Percentiles rank a stretch among this genome's conserved stretches.
Conservation (phyloP, 192 early-diverging fungal species). For the Coemansia sp. region DNA sequence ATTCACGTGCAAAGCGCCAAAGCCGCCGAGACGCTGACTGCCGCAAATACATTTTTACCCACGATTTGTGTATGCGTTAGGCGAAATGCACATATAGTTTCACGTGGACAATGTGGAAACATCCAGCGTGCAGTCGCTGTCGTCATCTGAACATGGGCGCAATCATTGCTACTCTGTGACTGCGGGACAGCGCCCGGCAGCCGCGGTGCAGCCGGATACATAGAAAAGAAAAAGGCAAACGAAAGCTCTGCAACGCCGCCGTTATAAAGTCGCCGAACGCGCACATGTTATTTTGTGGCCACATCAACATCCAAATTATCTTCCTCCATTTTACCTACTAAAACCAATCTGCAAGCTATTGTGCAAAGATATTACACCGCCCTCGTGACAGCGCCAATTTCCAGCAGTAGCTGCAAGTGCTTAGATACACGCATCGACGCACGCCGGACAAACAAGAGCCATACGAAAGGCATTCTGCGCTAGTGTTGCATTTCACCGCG, state of each 20-base stretch:
- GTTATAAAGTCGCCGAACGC: slow-evolving; percentile 1
- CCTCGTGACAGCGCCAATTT: not conserved
- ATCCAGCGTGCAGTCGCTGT: slow-evolving; percentile 13
- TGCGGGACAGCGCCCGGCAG: slow-evolving; percentile 2
- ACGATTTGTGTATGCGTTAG: not conserved
- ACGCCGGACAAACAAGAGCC: not conserved
- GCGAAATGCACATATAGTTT: slow-evolving; percentile 2
- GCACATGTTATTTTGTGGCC: not conserved
- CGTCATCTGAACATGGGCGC: slow-evolving; percentile 8
- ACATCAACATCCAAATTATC: not conserved
- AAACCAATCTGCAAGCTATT: not conserved
- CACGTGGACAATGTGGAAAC: slow-evolving; percentile 17
- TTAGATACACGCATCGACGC: not conserved
- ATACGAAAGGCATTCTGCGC: not conserved
- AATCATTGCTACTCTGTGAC: slow-evolving; percentile 4
- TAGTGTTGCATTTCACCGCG: not conserved
- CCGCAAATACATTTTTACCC: not conserved
- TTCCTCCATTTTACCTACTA: not conserved
- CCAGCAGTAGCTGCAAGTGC: not conserved
- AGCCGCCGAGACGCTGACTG: not conserved
- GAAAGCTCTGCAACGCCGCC: not conserved
- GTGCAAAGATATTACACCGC: not conserved
- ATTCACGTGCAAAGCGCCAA: slow-evolving; percentile 1
- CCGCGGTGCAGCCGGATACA: slow-evolving; percentile 1
- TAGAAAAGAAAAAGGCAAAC: not conserved